A percentile compares a stretch with the other conserved stretches of the same genome.
Conservation (phyloP, 129 eudicot species). For the Chrysanthemum makinoi region DNA sequence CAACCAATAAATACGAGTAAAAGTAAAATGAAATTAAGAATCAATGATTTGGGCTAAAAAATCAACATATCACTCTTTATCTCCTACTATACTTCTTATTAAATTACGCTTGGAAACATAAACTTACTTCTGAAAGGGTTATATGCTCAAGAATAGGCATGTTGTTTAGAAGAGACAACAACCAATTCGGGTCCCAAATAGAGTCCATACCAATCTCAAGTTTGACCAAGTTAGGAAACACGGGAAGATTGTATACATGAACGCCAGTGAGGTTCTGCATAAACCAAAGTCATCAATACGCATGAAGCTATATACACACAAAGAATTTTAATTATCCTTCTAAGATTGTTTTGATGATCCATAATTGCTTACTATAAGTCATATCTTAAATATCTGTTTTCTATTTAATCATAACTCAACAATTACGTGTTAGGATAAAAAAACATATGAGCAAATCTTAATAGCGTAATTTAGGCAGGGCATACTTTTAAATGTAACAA, state of each 20-base stretch:
- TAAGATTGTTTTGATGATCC: not conserved
- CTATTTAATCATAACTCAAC: not conserved
- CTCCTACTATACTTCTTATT: too few relatives aligned
- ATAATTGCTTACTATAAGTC: not conserved
- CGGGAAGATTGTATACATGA: conserved; percentile 6
- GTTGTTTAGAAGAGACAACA: conserved; percentile 9
- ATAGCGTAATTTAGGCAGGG: not conserved
- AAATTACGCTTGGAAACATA: too few relatives aligned
- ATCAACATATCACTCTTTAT: too few relatives aligned
- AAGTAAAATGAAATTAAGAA: too few relatives aligned
- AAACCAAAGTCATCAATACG: conserved; percentile 11
- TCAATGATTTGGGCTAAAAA: too few relatives aligned
- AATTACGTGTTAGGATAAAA: not conserved
- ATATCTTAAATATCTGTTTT: too few relatives aligned
- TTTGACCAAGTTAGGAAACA: conserved; percentile 27
- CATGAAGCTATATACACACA: not conserved
- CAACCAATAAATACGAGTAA: too few relatives aligned
- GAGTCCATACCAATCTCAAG: conserved; percentile 16
- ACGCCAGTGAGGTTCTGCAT: conserved; percentile 11
- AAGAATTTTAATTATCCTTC: not conserved
- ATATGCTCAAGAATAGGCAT: conserved; percentile 39
- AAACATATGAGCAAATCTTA: not conserved
- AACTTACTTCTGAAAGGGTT: not conserved
- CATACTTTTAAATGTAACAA: conserved; percentile 6
- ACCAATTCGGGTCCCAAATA: conserved; percentile 6